Percentiles rank a stretch among this genome's conserved stretches.
phyloP scores from a whole-genome alignment of 2,329 filamentous ascomycete genomes.

The Aspergillus sp. region DNA sequence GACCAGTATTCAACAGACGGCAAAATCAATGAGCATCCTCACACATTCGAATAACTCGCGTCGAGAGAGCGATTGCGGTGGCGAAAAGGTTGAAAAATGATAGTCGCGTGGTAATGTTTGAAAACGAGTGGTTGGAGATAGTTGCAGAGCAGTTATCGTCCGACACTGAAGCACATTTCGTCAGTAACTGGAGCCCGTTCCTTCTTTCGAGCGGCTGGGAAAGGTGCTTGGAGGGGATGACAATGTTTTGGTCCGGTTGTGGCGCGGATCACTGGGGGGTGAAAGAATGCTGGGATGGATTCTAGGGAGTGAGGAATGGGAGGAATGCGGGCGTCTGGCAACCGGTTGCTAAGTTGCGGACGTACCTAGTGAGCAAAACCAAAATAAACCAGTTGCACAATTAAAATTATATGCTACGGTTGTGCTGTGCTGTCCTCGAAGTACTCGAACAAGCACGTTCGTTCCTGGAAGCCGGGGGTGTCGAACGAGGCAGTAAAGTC shows the following conservation, averaged over 20 bases:
- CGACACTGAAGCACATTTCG: slow-evolving; percentile 6
- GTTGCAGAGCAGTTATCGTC: slow-evolving; percentile 1
- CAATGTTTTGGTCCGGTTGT: slow-evolving; percentile 18
- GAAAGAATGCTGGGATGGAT: slow-evolving; percentile 29
- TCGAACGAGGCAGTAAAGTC: slow-evolving; percentile 15
- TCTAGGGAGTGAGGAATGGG: slow-evolving; percentile 23
- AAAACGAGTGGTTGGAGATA: slow-evolving; percentile 1
- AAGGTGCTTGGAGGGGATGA: slow-evolving; percentile 15
- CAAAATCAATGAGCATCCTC: slow-evolving; percentile 31
- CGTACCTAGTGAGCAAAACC: slow-evolving; percentile 17
- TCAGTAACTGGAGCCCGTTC: slow-evolving; percentile 11
- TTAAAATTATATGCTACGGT: too few species aligned
- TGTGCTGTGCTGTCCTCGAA: too few species aligned
- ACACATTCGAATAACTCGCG: background rate
- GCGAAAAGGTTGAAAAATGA: background rate
- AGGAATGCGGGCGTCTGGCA: slow-evolving; percentile 31
- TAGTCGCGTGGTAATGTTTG: background rate
- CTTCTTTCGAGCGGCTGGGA: slow-evolving; percentile 16
- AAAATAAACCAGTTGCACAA: background rate
- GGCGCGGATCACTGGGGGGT: slow-evolving; percentile 17
- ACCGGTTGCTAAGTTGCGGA: slow-evolving; percentile 21
- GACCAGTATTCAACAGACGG: slow-evolving; percentile 31
- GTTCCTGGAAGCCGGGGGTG: slow-evolving; percentile 11
- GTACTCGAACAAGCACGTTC: slow-evolving; percentile 15
- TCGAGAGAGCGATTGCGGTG: background rate